These are phyloP conservation scores for Tricladium varicosporioides DNA, from an alignment of 2,329 filamentous ascomycete genomes.

Conservation along the genomic window DNA sequence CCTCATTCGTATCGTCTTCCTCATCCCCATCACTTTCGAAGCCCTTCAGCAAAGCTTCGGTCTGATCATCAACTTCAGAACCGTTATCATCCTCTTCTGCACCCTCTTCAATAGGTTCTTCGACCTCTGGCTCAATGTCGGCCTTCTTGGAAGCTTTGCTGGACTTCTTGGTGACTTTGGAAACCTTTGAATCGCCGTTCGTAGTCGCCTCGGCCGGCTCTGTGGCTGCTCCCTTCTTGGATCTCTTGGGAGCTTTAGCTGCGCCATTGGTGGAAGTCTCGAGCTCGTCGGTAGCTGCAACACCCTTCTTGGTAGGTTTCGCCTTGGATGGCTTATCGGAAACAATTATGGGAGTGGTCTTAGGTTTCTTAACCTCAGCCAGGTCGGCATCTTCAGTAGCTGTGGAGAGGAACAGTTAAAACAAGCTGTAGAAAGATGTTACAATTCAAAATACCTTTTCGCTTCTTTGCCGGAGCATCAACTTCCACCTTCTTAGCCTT, in stretches of 20 bases:
- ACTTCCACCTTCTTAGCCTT: constrained; percentile 39
- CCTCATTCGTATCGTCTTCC: constrained; percentile 34
- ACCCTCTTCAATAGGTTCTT: constrained; percentile 18
- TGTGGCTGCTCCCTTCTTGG: constrained; percentile 19
- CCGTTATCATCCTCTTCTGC: constrained; percentile 27
- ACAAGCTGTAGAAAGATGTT: background rate
- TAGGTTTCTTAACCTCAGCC: constrained; percentile 34
- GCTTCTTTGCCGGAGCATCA: constrained; percentile 30
- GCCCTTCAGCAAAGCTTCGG: constrained; percentile 50
- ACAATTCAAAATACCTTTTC: constrained; percentile 30
- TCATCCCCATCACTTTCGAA: constrained; percentile 55
- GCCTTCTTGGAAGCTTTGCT: constrained; percentile 10
- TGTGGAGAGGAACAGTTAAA: constrained; percentile 11
- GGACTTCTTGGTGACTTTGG: constrained; percentile 21
- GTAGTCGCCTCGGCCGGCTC: constrained; percentile 14
- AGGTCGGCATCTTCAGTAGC: constrained; percentile 32
- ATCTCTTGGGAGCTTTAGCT: constrained; percentile 16
- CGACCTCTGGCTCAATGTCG: constrained; percentile 15
- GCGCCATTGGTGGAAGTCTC: constrained; percentile 20
- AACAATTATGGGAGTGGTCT: constrained; percentile 18
- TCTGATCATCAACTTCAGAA: constrained; percentile 47
- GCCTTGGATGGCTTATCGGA: background rate
- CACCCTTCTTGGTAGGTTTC: constrained; percentile 32
- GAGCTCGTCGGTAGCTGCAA: constrained; percentile 23
- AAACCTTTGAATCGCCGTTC: constrained; percentile 11